These are phyloP conservation scores for Colletotrichum liaoningense DNA, from an alignment of 2,329 filamentous ascomycete species.

Conservation along the genomic window DNA sequence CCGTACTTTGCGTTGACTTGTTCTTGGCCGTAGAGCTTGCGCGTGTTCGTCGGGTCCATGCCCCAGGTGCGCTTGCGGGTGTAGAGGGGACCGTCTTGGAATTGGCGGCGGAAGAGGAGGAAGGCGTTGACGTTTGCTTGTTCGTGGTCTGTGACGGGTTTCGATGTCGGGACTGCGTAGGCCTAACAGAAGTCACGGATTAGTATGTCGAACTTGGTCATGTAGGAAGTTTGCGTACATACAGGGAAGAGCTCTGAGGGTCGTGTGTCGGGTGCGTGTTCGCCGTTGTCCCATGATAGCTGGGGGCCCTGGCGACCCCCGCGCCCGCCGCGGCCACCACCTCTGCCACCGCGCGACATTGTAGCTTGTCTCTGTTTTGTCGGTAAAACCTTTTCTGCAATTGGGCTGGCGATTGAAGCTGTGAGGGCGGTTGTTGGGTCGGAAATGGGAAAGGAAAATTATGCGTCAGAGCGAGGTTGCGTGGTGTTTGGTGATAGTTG, in stretches of 20 bases:
- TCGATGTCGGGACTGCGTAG: constrained; percentile 60
- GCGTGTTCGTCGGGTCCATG: constrained; percentile 51
- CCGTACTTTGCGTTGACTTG: constrained; percentile 68
- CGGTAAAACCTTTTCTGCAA: too few species aligned
- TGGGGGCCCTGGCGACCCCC: constrained; percentile 60
- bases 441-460: too few species aligned
- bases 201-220: too few species aligned
- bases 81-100: constrained; percentile 66
- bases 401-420: not conserved
- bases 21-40: constrained; percentile 65
- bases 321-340: constrained; percentile 62
- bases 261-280: constrained; percentile 64
- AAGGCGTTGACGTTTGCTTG: constrained; percentile 61
- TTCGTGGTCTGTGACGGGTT: constrained; percentile 57
- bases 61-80: constrained; percentile 57
- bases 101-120: constrained; percentile 67
- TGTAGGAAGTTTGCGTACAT: constrained; percentile 37
- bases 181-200: constrained; percentile 47
- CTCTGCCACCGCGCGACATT: constrained; percentile 65
- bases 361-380: not conserved
- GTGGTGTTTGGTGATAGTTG: not conserved
- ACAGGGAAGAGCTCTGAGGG: constrained; percentile 72
- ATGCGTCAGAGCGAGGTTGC: not conserved
- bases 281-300: constrained; percentile 62
- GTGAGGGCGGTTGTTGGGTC: too few species aligned